phyloP scores from a whole-genome alignment of 345 rosid species.

The Cochlearia excelsa region DNA sequence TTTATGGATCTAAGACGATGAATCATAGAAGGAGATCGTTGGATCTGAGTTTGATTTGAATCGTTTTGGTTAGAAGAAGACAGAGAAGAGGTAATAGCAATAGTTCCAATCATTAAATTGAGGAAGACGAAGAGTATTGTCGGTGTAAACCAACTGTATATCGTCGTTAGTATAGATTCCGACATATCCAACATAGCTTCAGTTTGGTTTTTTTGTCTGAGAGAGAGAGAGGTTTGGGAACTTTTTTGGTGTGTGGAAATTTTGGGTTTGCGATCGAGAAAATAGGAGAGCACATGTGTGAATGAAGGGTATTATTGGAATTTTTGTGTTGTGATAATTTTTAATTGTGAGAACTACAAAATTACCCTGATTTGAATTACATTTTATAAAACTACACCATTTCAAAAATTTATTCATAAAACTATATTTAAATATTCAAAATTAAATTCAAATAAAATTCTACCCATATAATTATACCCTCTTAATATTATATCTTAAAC shows the following conservation, averaged over 20 bases:
- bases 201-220: background rate
- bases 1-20: conserved; percentile 68
- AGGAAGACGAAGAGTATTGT: conserved; percentile 69
- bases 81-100: conserved; percentile 56
- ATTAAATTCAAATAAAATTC: too few relatives aligned
- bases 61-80: conserved; percentile 35
- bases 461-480: too few relatives aligned
- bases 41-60: conserved; percentile 31
- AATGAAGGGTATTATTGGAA: conserved; percentile 13
- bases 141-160: conserved; percentile 80
- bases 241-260: too few relatives aligned
- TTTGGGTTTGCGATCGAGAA: background rate
- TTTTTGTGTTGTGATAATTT: background rate
- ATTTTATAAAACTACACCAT: too few relatives aligned
- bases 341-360: too few relatives aligned
- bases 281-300: conserved; percentile 14
- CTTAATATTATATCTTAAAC: too few relatives aligned
- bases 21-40: conserved; percentile 64
- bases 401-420: too few relatives aligned
- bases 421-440: too few relatives aligned
- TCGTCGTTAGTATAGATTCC: conserved; percentile 59
- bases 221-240: background rate
- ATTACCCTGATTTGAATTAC: too few relatives aligned
- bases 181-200: conserved; percentile 45
- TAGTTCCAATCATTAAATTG: conserved; percentile 71